A percentile compares a stretch with the other conserved stretches of the same genome.
Evolutionary conservation across 176 grass and related monocot genomes (phyloP).

Genomic region (Ensete ventricosum): DNA sequence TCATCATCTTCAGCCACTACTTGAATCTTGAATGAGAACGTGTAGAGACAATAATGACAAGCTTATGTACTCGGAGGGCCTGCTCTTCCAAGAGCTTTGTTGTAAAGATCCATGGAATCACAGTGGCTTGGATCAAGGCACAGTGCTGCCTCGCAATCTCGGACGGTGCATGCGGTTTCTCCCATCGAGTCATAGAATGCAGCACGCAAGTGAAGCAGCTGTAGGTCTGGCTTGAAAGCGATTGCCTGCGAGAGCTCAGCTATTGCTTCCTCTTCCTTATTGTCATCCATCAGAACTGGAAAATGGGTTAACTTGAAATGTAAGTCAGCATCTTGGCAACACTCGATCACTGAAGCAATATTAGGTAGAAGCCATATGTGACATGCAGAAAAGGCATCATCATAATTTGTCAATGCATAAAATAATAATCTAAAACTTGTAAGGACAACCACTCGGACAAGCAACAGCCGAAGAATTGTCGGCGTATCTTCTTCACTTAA

Average conservation of each 20-base stretch:
- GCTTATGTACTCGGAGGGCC: constrained; percentile 24
- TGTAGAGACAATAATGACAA: background rate
- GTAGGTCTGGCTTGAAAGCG: constrained; percentile 71
- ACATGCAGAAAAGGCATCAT: no score
- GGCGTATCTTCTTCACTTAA: no score
- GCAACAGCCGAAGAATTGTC: no score
- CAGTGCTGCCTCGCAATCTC: constrained; percentile 82
- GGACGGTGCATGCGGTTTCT: constrained; percentile 32
- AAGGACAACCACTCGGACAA: no score
- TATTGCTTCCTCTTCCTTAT: constrained; percentile 73
- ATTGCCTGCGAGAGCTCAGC: constrained; percentile 53
- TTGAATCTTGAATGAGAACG: background rate
- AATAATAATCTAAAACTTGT: no score
- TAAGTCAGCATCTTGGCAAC: background rate
- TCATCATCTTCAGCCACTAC: background rate
- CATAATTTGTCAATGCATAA: no score
- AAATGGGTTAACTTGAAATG: background rate
- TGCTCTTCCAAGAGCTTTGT: constrained; percentile 36
- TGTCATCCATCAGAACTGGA: constrained; percentile 83
- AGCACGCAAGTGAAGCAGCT: constrained; percentile 77
- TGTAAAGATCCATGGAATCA: constrained; percentile 81
- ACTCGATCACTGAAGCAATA: no score
- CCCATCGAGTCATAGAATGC: constrained; percentile 80
- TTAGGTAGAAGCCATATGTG: no score
- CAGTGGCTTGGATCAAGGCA: constrained; percentile 64